These are phyloP conservation scores for Polyporus arcularius DNA, from an alignment of 768 basidiomycete genomes.

Conservation along the genomic window DNA sequence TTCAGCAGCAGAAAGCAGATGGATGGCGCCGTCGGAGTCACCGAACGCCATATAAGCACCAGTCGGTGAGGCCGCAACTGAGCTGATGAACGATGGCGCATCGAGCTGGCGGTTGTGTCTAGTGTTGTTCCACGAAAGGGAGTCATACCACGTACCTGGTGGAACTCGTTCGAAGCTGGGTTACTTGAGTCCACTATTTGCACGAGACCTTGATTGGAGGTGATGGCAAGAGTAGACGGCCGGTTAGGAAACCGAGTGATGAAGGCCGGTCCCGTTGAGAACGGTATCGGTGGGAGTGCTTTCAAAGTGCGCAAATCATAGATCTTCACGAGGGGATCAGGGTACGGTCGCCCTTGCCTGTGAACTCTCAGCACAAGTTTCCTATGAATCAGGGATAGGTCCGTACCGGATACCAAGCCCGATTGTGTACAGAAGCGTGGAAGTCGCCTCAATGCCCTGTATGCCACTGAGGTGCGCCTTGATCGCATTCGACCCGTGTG, in stretches of 20 bases:
- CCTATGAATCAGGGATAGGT: background rate
- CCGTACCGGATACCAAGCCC: conserved; percentile 81
- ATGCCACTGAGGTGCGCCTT: conserved; percentile 83
- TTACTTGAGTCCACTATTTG: conserved; percentile 84
- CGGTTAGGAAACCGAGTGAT: conserved; percentile 78
- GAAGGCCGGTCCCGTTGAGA: conserved; percentile 85
- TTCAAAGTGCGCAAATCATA: conserved; percentile 87
- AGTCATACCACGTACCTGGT: conserved; percentile 58
- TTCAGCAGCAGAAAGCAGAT: conserved; percentile 75
- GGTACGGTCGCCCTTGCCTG: conserved; percentile 85
- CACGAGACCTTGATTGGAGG: conserved; percentile 80
- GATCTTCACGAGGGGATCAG: conserved; percentile 91
- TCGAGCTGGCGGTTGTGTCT: conserved; percentile 51
- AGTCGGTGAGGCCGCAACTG: conserved; percentile 79
- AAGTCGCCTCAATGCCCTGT: conserved; percentile 76
- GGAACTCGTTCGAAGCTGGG: conserved; percentile 70
- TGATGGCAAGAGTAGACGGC: conserved; percentile 70
- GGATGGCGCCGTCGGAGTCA: conserved; percentile 81
- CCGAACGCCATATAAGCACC: conserved; percentile 94
- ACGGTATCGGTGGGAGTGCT: conserved; percentile 82
- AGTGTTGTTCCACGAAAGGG: background rate
- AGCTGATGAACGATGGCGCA: conserved; percentile 72
- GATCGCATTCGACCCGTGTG: conserved; percentile 41
- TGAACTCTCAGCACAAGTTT: background rate
- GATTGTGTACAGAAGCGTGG: conserved; percentile 83